Evolutionary conservation across 495 filamentous ascomycete species (phyloP).

Genomic region (Podospora pseudocomata): DNA sequence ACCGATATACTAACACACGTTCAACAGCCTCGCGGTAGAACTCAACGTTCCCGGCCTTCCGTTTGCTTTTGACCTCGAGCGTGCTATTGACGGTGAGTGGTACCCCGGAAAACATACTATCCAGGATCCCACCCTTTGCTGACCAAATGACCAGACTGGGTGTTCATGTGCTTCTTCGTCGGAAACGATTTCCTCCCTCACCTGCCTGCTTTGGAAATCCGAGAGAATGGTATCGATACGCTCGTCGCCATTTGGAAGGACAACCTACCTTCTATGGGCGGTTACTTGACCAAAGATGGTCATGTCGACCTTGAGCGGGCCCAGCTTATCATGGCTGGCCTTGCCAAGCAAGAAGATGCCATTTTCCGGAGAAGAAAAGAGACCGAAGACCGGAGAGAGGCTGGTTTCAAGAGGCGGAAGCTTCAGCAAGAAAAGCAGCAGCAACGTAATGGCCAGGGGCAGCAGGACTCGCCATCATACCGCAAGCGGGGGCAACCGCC

Average conservation of each 20-base stretch:
- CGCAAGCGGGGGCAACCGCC: conserved; percentile 18
- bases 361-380: conserved; percentile 86
- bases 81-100: conserved; percentile 71
- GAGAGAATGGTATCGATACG: conserved; percentile 95
- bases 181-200: conserved; percentile 99
- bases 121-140: too few species aligned
- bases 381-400: conserved; percentile 74
- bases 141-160: conserved; percentile 58
- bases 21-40: conserved; percentile 64
- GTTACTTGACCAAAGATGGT: conserved; percentile 93
- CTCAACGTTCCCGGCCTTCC: conserved; percentile 74
- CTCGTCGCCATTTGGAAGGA: conserved; percentile 94
- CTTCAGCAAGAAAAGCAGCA: conserved; percentile 50
- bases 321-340: conserved; percentile 80
- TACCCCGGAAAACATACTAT: too few species aligned
- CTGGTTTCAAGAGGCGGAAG: conserved; percentile 72
- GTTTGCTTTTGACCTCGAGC: conserved; percentile 80
- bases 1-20: background rate
- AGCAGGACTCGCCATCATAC: conserved; percentile 31
- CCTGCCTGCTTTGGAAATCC: conserved; percentile 91
- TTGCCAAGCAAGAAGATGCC: conserved; percentile 91
- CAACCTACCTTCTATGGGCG: conserved; percentile 85
- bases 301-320: conserved; percentile 81
- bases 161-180: conserved; percentile 99
- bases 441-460: conserved; percentile 37